These are phyloP conservation scores for Diplodia sapinea DNA, from an alignment of 2,329 filamentous ascomycete genomes.

Conservation along the genomic window DNA sequence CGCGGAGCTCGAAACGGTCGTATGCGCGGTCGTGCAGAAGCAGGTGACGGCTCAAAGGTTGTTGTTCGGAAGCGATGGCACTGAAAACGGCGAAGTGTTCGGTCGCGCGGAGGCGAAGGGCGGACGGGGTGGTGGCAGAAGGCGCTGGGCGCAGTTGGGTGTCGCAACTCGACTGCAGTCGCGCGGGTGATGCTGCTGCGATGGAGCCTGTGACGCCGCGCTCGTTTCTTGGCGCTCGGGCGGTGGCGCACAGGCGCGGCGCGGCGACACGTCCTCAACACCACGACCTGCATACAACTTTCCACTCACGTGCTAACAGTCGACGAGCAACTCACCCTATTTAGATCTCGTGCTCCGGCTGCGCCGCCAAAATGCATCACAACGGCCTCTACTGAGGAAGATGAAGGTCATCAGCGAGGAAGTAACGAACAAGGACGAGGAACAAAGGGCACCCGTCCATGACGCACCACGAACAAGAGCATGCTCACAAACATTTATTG, in stretches of 20 bases:
- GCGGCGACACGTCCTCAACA: constrained; percentile 16
- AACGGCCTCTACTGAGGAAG: background rate
- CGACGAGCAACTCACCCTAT: background rate
- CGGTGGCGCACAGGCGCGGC: constrained; percentile 3
- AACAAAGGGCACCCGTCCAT: background rate
- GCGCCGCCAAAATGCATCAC: background rate
- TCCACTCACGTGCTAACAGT: background rate
- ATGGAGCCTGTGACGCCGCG: constrained; percentile 28
- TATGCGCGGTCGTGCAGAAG: constrained; percentile 23
- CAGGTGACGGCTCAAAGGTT: constrained; percentile 6
- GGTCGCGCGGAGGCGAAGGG: constrained; percentile 1
- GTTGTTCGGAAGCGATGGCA: background rate
- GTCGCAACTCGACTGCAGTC: constrained; percentile 18
- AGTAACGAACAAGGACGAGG: background rate
- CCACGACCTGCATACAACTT: background rate
- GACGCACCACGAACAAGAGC: background rate
- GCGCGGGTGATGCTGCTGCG: constrained; percentile 27
- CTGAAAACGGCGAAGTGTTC: background rate
- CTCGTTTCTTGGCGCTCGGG: constrained; percentile 13
- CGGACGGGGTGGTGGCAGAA: background rate
- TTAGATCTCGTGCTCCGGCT: background rate
- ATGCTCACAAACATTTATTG: constrained; percentile 5
- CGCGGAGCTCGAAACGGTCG: constrained; percentile 25
- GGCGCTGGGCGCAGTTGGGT: constrained; percentile 10
- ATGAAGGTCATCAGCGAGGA: background rate